Evolutionary conservation across 495 filamentous ascomycete species (phyloP).

Genomic region (Trichoderma orchidacearum): DNA sequence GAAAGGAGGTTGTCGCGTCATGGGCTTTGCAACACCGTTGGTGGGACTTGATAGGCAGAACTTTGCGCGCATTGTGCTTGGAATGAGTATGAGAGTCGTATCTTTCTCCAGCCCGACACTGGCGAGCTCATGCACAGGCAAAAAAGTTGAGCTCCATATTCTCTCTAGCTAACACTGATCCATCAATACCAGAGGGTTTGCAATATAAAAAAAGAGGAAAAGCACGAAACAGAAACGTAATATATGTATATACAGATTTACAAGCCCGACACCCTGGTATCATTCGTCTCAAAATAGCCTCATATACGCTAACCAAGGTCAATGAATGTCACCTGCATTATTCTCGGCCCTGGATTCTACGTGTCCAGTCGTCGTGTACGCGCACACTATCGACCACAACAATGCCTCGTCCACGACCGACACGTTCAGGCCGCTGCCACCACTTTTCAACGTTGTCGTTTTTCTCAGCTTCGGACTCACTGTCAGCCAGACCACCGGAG

Average conservation of each 20-base stretch:
- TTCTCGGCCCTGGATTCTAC: slow-evolving; percentile 58
- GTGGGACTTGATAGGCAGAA: no score
- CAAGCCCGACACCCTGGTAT: background rate
- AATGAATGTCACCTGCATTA: slow-evolving; percentile 24
- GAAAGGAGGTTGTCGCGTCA: no score
- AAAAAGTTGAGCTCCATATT: no score
- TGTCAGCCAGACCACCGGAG: slow-evolving; percentile 76
- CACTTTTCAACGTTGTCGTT: slow-evolving; percentile 48
- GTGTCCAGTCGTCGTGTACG: slow-evolving; percentile 71
- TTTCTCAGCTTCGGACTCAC: slow-evolving; percentile 61
- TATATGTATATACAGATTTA: background rate
- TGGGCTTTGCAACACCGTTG: no score
- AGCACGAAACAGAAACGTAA: background rate
- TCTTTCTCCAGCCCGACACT: no score
- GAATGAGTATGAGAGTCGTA: no score
- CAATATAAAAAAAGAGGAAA: no score
- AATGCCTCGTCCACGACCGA: slow-evolving; percentile 73
- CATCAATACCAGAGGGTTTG: no score
- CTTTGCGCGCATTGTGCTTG: no score
- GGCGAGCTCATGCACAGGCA: no score
- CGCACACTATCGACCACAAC: slow-evolving; percentile 69
- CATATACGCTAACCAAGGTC: background rate
- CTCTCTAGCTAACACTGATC: no score
- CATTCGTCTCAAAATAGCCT: background rate
- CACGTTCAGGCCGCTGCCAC: slow-evolving; percentile 73